phyloP scores from a whole-genome alignment of 805 yeast genomes.

The Metschnikowia gelsemii region DNA sequence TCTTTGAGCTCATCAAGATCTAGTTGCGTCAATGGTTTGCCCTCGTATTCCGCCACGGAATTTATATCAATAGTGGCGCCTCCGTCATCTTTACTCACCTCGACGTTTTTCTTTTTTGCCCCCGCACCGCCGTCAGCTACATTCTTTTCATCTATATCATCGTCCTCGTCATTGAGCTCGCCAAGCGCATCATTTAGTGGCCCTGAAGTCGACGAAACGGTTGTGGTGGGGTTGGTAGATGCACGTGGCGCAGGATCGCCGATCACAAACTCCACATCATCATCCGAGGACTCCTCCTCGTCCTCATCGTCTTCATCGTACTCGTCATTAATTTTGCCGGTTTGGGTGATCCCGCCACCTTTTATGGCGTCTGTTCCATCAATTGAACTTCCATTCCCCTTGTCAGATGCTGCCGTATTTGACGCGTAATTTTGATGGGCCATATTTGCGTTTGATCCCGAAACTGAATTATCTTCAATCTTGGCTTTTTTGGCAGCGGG shows the following conservation, averaged over 20 bases:
- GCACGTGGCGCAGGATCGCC: slow-evolving; percentile 33
- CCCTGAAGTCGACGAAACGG: slow-evolving; percentile 27
- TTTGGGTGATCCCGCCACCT: neutral
- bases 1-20: slow-evolving; percentile 80
- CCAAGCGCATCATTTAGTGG: slow-evolving; percentile 32
- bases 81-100: slow-evolving; percentile 35
- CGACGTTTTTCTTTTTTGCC: slow-evolving; percentile 27
- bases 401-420: neutral
- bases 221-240: slow-evolving; percentile 17
- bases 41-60: slow-evolving; percentile 70
- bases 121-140: neutral
- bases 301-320: slow-evolving; percentile 38
- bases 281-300: slow-evolving; percentile 50
- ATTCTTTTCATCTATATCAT: slow-evolving; percentile 15
- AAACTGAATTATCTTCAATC: slow-evolving; percentile 4
- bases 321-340: slow-evolving; percentile 6
- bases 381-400: no score
- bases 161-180: slow-evolving; percentile 31
- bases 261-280: slow-evolving; percentile 82
- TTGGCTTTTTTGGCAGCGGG: slow-evolving; percentile 18
- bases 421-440: neutral
- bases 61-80: slow-evolving; percentile 62
- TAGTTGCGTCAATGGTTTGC: slow-evolving; percentile 77
- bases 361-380: neutral
- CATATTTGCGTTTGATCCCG: neutral